Percentiles rank a stretch among this genome's conserved stretches.
Conservation (phyloP, 164 flowering plant species). For the Umbellularia californica region DNA sequence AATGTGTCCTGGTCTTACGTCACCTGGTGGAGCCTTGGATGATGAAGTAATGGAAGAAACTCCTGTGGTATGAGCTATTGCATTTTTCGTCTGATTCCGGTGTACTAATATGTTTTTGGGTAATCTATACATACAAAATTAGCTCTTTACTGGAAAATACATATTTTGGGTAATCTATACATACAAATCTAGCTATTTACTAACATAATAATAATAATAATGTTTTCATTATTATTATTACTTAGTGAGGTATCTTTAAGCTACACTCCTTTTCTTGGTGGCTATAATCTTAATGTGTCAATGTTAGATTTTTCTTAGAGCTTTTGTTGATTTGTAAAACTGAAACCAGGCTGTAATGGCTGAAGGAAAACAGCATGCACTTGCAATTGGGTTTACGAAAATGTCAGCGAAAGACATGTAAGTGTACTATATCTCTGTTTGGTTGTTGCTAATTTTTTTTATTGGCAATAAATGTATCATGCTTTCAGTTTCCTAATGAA, state of each 20-base stretch:
- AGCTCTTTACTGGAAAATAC: too few relatives aligned
- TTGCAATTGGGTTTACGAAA: slow-evolving; percentile 97
- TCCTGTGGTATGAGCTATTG: slow-evolving; percentile 69
- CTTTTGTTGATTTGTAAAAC: slow-evolving; percentile 16
- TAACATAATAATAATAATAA: too few relatives aligned
- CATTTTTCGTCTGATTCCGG: background rate
- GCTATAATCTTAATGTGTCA: background rate
- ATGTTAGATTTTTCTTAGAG: background rate
- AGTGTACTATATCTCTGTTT: slow-evolving; percentile 24
- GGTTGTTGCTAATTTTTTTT: background rate
- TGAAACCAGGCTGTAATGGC: slow-evolving; percentile 88
- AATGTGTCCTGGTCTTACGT: slow-evolving; percentile 99
- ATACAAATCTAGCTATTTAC: background rate
- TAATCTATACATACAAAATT: too few relatives aligned
- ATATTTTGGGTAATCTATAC: background rate
- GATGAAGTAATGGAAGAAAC: slow-evolving; percentile 85
- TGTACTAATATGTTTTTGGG: too few relatives aligned
- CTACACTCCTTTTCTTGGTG: background rate
- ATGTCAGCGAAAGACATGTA: slow-evolving; percentile 98
- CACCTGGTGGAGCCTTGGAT: slow-evolving; percentile 95
- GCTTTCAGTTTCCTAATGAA: background rate
- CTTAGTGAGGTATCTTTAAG: too few relatives aligned
- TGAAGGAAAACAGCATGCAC: slow-evolving; percentile 98
- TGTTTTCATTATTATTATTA: too few relatives aligned
- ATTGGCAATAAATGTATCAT: background rate